Evolutionary conservation across 2,329 filamentous ascomycete genomes (phyloP).

Genomic region (Aspergillus floridensis): DNA sequence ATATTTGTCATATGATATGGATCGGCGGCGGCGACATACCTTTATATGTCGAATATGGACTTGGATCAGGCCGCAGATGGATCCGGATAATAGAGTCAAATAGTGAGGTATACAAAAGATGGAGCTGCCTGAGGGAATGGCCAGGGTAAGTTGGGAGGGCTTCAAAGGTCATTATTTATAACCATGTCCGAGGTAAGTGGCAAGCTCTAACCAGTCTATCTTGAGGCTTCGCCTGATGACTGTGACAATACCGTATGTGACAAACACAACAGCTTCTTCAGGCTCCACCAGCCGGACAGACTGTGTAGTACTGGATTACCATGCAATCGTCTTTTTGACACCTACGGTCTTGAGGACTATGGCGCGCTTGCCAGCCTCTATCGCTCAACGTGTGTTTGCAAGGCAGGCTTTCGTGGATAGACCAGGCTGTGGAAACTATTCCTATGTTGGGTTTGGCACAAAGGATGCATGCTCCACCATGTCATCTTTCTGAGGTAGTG

Average conservation of each 20-base stretch:
- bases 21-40: background rate
- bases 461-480: slow-evolving; percentile 11
- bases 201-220: background rate
- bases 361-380: background rate
- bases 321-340: background rate
- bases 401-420: background rate
- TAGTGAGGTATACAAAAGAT: background rate
- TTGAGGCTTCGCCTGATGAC: background rate
- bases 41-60: background rate
- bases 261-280: background rate
- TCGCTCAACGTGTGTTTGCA: slow-evolving; percentile 9
- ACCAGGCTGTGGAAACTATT: slow-evolving; percentile 42
- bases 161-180: background rate
- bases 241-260: background rate
- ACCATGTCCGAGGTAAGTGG: background rate
- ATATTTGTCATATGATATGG: background rate
- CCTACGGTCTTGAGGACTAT: background rate
- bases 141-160: background rate
- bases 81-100: background rate
- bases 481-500: background rate
- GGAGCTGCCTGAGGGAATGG: background rate
- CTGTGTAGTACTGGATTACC: background rate
- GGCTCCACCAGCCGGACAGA: background rate
- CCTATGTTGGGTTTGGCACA: slow-evolving; percentile 41
- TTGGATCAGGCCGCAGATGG: background rate